Percentiles rank a stretch among this genome's conserved stretches.
Conservation (phyloP, 2,329 filamentous ascomycete species). For the Pseudogymnoascus sp. region DNA sequence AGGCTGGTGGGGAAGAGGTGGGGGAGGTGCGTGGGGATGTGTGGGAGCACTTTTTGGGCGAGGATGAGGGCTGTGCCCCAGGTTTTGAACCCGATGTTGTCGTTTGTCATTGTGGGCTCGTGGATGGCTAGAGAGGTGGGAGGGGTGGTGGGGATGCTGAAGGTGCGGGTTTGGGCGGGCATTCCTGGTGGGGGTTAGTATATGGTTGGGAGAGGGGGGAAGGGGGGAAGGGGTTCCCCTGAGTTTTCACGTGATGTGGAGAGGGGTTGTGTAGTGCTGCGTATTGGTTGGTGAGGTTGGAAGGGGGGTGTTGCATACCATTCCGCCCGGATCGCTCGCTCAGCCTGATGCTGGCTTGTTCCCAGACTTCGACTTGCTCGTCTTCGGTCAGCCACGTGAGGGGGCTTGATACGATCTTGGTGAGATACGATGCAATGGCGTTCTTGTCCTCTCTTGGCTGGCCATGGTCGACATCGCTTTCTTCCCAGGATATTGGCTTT, state of each 20-base stretch:
- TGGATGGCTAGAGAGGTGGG: slow-evolving; percentile 64
- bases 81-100: slow-evolving; percentile 87
- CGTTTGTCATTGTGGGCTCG: slow-evolving; percentile 81
- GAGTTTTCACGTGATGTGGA: background rate
- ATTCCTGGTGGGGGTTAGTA: slow-evolving; percentile 40
- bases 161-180: slow-evolving; percentile 54
- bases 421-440: slow-evolving; percentile 59
- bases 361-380: slow-evolving; percentile 67
- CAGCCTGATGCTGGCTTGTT: slow-evolving; percentile 69
- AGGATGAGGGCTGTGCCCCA: slow-evolving; percentile 90
- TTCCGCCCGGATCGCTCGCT: slow-evolving; percentile 79
- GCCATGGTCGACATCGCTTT: slow-evolving; percentile 29
- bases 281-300: background rate
- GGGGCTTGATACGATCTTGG: slow-evolving; percentile 58
- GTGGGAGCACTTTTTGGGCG: slow-evolving; percentile 48
- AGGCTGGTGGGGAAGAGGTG: slow-evolving; percentile 30
- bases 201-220: too few relatives aligned
- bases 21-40: slow-evolving; percentile 27
- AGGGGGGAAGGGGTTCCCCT: background rate
- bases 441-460: slow-evolving; percentile 37
- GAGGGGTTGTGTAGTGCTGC: too few relatives aligned
- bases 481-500: slow-evolving; percentile 62
- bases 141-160: slow-evolving; percentile 45
- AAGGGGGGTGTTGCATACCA: slow-evolving; percentile 35
- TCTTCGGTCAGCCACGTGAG: slow-evolving; percentile 54